Conservation (phyloP, 495 filamentous ascomycete genomes). For the Penicillium simplicissimum region DNA sequence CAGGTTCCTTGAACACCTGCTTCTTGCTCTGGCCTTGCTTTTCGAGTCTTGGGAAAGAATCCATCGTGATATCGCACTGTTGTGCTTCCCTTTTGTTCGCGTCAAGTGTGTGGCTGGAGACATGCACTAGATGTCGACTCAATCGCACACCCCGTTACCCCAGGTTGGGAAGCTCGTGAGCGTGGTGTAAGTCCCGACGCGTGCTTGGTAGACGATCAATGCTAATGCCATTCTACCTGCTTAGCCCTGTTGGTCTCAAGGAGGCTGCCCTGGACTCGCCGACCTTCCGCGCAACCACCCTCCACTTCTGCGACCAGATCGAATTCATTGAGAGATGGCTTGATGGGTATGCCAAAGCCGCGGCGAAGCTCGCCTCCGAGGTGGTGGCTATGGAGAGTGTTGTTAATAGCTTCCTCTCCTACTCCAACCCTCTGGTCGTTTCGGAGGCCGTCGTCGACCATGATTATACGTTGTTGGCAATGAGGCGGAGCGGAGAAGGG, state of each 20-base stretch:
- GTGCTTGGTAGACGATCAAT: conserved; percentile 1
- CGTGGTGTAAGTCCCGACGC: conserved; percentile 48
- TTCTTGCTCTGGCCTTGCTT: not conserved
- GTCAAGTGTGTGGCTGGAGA: conserved; percentile 42
- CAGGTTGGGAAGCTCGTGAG: conserved; percentile 56
- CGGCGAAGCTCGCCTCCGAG: conserved; percentile 75
- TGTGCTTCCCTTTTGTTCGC: conserved; percentile 20
- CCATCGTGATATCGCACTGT: conserved; percentile 8
- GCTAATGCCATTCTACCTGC: conserved; percentile 16
- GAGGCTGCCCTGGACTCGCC: conserved; percentile 96
- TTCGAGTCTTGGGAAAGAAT: not conserved
- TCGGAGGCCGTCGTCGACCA: conserved; percentile 85
- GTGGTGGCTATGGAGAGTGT: conserved; percentile 65
- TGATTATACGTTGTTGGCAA: conserved; percentile 87
- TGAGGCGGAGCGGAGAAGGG: conserved; percentile 81
- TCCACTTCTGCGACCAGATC: conserved; percentile 90
- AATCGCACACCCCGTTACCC: conserved; percentile 46
- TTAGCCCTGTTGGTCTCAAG: conserved; percentile 81
- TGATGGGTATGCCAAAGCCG: conserved; percentile 77
- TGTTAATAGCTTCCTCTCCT: conserved; percentile 72
- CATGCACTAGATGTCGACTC: conserved; percentile 51
- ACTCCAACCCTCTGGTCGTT: conserved; percentile 66
- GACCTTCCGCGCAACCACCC: conserved; percentile 84
- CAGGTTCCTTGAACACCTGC: conserved; percentile 18
- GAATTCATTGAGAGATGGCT: conserved; percentile 93